Percentiles rank a stretch among this genome's conserved stretches.
These are phyloP conservation scores for Vararia minispora DNA, from an alignment of 768 basidiomycete species.

Conservation along the genomic window DNA sequence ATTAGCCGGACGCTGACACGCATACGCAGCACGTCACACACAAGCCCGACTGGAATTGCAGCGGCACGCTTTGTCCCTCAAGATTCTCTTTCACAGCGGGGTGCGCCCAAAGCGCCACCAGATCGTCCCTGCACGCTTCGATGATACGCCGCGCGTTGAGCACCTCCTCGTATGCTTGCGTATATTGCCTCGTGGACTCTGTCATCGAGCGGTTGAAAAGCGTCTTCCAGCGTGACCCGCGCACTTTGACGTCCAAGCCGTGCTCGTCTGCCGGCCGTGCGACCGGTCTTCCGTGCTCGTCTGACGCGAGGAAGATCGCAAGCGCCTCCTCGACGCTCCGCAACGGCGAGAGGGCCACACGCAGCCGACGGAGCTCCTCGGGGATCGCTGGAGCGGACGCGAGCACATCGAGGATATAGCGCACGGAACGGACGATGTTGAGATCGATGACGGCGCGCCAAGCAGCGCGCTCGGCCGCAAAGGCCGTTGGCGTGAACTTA, in stretches of 20 bases:
- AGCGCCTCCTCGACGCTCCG: constrained; percentile 44
- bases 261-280: constrained; percentile 22
- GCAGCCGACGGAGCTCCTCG: constrained; percentile 31
- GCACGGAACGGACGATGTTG: constrained; percentile 49
- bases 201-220: constrained; percentile 21
- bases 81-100: constrained; percentile 32
- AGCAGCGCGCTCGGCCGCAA: constrained; percentile 41
- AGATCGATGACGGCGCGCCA: constrained; percentile 62
- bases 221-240: constrained; percentile 37
- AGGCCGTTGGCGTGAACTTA: constrained; percentile 46
- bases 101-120: constrained; percentile 42
- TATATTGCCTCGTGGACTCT: constrained; percentile 11
- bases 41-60: constrained; percentile 55
- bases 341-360: constrained; percentile 41
- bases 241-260: constrained; percentile 36
- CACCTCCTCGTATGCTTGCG: constrained; percentile 23
- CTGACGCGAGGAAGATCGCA: constrained; percentile 29
- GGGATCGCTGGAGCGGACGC: constrained; percentile 10
- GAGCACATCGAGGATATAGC: constrained; percentile 31
- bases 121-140: constrained; percentile 42
- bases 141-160: constrained; percentile 34
- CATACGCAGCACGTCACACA: constrained; percentile 23
- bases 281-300: constrained; percentile 12
- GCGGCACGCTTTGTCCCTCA: constrained; percentile 28
- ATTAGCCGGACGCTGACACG: neutral